Evolutionary conservation across 2,329 filamentous ascomycete species (phyloP).

Genomic region (Niveomyces coronatus): DNA sequence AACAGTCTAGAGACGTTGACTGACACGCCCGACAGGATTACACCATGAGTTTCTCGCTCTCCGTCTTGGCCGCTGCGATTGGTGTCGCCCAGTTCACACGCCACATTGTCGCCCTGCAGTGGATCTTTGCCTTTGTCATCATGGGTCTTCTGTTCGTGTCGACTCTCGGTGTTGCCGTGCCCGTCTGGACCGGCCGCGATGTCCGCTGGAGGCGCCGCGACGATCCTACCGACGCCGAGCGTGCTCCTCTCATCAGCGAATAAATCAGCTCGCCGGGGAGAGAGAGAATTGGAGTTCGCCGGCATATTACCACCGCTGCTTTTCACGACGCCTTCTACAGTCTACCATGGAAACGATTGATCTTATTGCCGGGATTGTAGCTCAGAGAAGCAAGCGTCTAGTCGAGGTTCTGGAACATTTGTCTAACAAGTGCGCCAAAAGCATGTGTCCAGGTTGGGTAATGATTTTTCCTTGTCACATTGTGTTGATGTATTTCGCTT

Average conservation of each 20-base stretch:
- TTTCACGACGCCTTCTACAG: too few species aligned
- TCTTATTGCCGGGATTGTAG: too few species aligned
- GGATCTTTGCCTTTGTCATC: conserved; percentile 85
- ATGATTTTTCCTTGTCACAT: too few species aligned
- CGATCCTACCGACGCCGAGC: conserved; percentile 39
- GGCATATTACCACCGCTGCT: too few species aligned
- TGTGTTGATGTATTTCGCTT: too few species aligned
- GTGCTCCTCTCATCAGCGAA: conserved; percentile 47
- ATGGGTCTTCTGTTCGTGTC: conserved; percentile 64
- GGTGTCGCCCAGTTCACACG: conserved; percentile 67
- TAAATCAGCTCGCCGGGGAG: conserved; percentile 6
- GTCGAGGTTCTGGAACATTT: too few species aligned
- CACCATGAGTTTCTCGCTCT: conserved; percentile 71
- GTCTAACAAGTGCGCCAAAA: too few species aligned
- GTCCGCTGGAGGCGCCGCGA: conserved; percentile 36
- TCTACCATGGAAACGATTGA: too few species aligned
- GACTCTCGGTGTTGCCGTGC: conserved; percentile 54
- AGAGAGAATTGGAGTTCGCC: not conserved
- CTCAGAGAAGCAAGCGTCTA: too few species aligned
- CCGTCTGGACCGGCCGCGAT: conserved; percentile 51
- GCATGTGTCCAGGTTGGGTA: too few species aligned
- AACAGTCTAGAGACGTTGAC: too few species aligned
- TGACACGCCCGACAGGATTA: conserved; percentile 43
- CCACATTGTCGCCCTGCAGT: conserved; percentile 70
- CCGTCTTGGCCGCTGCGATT: conserved; percentile 61